Evolutionary conservation across 768 basidiomycete genomes (phyloP), one percentile per base, ranked within the genome.

Genomic region (Sarcomyxa edulis): DNA sequence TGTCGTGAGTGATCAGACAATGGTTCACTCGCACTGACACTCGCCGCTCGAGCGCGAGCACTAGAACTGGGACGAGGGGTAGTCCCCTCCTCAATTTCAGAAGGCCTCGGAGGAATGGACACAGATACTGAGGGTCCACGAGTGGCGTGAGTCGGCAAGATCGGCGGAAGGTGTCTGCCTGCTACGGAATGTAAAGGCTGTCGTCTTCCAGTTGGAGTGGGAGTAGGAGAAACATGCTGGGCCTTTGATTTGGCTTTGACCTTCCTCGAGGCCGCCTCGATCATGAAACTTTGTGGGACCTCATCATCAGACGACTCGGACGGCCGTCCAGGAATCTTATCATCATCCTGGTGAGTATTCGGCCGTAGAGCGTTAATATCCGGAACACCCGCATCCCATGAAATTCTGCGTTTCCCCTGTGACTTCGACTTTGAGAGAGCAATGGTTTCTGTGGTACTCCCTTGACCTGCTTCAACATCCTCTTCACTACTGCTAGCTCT

Each of bases 221-320:
- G 32, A n/a, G n/a, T n/a, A n/a, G n/a, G n/a, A n/a, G n/a, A n/a
- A n/a, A 38, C 51, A 39, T 37, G 62, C 37, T 43, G 44, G 29
- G 55, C 31, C 43, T 52, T 41, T 32, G 43, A n/a, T 48, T 61
- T 42, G 53, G 51, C 44, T 55, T 60, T 49, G 14, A 51, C 48
- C 51, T 39, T 55, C 54, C 27, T 58, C 39, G 14, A 61, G 52
- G 72, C 56, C 29, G 84, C 76, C 59, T 92, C 88, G 48, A 91
- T 81, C 76, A 89, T 83, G 51, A 91, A 84, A 54, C 83, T 85
- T 53, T 84, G 81, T 0, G 89, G 89, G 2, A 85, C 86, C 55
- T 91, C 89, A 40, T 84, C 88, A 48, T 91, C 88, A 6, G 82
- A 84, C 20, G 72, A 71, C 35, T 84, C 79, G 15, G 29, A 28